Evolutionary conservation across 345 rosid genomes (phyloP), one percentile per base, ranked within the genome.

Genomic region (Citrus maxima): DNA sequence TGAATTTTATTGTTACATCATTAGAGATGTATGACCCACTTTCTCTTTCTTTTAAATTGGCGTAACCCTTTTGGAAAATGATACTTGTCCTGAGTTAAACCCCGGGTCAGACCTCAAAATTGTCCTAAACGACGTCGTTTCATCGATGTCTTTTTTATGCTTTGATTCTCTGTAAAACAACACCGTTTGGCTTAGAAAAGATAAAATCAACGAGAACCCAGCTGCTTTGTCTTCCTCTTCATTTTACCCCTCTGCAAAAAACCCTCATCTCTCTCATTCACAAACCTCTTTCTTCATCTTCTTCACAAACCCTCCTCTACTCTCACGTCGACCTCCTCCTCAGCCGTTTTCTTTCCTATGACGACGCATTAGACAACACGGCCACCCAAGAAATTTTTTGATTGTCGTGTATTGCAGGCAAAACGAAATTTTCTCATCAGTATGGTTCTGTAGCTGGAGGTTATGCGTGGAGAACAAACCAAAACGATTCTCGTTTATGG

Each of bases 261-360:
- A 82, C 81, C 63, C 89, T 87, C 83, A 97, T 95, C 46, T 94
- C 95, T 64, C 90, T 88, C 69, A 93, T 95, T 87, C 86, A 82
- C 14, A 84, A 84, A 73, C 85, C 97, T 13, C 87, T 94, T 64
- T 85, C 92, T 59, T 79, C 40, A 10, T 75, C 92, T 55, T 80
- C 89, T 46, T 79, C 88, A 2, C 83, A 87, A 13, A 59, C 87
- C 30, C 89, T 86, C 16, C 85, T 89, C 83, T 85, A 89, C 74
- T 81, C 89, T 77, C 90, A 82, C 67, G 81, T 86, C 9, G 89
- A 87, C 30, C 87, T 86, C 78, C 84, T 95, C 79, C 94, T 87
- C 86, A 88, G 86, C 74, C 98, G 92, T 86, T 68, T 95, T 35
- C 90, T 89, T 76, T 76, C 87, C 32, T 93, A 93, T 87, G 93